These are phyloP conservation scores for Balansia obtecta DNA, from an alignment of 2,329 filamentous ascomycete genomes.

Conservation along the genomic window DNA sequence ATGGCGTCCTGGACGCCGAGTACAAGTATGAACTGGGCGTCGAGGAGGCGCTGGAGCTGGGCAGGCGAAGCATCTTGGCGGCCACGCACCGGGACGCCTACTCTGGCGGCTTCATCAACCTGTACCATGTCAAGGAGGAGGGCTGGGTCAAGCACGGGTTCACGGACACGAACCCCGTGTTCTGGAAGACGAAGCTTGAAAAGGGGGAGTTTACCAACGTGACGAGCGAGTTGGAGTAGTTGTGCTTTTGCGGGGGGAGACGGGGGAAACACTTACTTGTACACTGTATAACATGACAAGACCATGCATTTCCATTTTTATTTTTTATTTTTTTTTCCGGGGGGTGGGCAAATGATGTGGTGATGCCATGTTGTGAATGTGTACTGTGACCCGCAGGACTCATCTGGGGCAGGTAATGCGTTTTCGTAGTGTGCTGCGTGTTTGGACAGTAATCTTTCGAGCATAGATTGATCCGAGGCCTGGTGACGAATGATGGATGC, in stretches of 20 bases:
- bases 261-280: slow-evolving; percentile 6
- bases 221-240: slow-evolving; percentile 53
- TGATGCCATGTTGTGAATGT: no score
- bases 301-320: no score
- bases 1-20: slow-evolving; percentile 92
- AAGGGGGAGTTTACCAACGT: slow-evolving; percentile 98
- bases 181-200: slow-evolving; percentile 98
- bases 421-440: no score
- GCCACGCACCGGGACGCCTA: slow-evolving; percentile 97
- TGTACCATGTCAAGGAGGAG: slow-evolving; percentile 98
- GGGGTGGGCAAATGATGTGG: background rate
- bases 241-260: no score
- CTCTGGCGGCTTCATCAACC: slow-evolving; percentile 95
- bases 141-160: slow-evolving; percentile 99
- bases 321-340: no score
- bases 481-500: no score
- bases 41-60: slow-evolving; percentile 83
- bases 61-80: slow-evolving; percentile 82
- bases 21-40: slow-evolving; percentile 82
- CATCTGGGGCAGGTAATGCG: no score
- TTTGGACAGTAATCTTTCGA: no score
- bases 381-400: no score
- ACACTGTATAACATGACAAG: background rate
- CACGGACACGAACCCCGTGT: slow-evolving; percentile 95
- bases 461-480: no score